A percentile compares a stretch with the other conserved stretches of the same genome.
Evolutionary conservation across 129 eudicot species (phyloP).

Genomic region (Calendula officinalis): DNA sequence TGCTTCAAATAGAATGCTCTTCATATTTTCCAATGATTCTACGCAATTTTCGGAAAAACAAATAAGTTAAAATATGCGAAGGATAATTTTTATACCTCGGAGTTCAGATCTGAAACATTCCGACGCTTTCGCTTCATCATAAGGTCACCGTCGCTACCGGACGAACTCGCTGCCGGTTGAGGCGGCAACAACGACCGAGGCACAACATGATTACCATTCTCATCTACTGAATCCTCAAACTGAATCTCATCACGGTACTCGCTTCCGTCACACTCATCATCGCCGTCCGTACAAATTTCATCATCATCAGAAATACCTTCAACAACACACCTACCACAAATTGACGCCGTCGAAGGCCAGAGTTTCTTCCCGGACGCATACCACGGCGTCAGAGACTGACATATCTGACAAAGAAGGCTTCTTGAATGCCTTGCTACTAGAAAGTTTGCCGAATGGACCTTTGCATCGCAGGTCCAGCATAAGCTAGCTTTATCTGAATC

Average conservation of each 20-base stretch:
- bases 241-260: background rate
- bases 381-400: constrained; percentile 61
- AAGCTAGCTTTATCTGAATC: constrained; percentile 64
- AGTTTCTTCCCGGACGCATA: constrained; percentile 48
- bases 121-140: constrained; percentile 33
- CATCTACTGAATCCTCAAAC: constrained; percentile 24
- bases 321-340: constrained; percentile 44
- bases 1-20: background rate
- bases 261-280: too few relatives aligned
- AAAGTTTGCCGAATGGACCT: constrained; percentile 74
- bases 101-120: constrained; percentile 19
- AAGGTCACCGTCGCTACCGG: constrained; percentile 9
- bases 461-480: constrained; percentile 73
- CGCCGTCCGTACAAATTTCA: background rate
- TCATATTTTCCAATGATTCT: background rate
- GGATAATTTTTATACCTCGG: constrained; percentile 24
- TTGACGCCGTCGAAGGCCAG: constrained; percentile 39
- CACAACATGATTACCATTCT: constrained; percentile 13
- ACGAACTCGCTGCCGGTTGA: constrained; percentile 38
- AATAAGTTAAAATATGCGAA: background rate
- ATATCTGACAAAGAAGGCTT: constrained; percentile 51
- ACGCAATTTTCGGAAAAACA: background rate
- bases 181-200: constrained; percentile 30
- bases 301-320: constrained; percentile 15
- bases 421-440: constrained; percentile 58